Percentiles rank a stretch among this genome's conserved stretches.
Conservation (phyloP, 768 basidiomycete species). For the Lanmaoa pseudosensibilis region DNA sequence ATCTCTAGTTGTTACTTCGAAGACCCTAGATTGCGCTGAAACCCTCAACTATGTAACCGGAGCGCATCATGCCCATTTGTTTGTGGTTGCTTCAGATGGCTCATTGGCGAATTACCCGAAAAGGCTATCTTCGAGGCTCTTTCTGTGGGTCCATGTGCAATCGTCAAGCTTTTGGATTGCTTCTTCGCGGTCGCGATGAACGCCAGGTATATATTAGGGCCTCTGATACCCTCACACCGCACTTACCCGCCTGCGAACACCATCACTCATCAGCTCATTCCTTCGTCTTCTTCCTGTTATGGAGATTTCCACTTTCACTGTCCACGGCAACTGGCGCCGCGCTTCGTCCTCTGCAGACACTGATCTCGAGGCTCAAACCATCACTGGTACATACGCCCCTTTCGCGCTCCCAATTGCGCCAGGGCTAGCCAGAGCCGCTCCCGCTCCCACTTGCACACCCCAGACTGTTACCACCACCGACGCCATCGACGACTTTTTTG, state of each 20-base stretch:
- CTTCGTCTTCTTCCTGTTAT: not conserved
- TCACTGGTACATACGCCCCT: constrained; percentile 5
- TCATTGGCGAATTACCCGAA: not conserved
- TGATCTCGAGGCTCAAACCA: constrained; percentile 19
- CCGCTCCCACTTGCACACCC: constrained; percentile 7
- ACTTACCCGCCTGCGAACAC: not conserved
- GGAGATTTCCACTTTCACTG: constrained; percentile 1
- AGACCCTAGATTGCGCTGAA: not conserved
- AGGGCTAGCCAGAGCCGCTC: constrained; percentile 4
- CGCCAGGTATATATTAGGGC: not conserved
- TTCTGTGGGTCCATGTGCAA: constrained; percentile 3
- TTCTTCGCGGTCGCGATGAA: not conserved
- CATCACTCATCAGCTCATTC: not conserved
- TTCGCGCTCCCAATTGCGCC: constrained; percentile 7
- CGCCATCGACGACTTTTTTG: constrained; percentile 32
- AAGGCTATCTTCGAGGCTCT: not conserved
- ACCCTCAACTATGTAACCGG: too few species aligned
- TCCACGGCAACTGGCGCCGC: constrained; percentile 18
- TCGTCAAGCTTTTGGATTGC: not conserved
- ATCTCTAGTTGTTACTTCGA: constrained; percentile 6
- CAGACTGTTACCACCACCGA: not conserved
- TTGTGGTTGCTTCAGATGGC: too few species aligned
- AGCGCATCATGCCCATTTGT: not conserved
- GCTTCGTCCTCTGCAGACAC: constrained; percentile 3
- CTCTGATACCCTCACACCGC: not conserved